Base-by-base conservation (phyloP, 2,329 filamentous ascomycete species). In the Cryphonectria naterciae region DNA sequence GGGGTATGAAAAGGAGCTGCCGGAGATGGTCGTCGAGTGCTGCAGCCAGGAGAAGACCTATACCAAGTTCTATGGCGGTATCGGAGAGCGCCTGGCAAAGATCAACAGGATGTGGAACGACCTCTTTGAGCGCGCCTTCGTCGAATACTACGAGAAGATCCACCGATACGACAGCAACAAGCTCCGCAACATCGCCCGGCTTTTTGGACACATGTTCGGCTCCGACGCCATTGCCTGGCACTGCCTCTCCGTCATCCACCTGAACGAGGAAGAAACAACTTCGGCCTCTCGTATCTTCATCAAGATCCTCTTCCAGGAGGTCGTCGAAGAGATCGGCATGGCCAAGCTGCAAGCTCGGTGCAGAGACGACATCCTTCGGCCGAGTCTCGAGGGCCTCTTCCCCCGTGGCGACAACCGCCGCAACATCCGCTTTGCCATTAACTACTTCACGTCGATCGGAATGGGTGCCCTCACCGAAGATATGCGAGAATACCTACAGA, bases 401-500 rank as follows among this genome's bases (percentile, higher is more conserved):
- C 96, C 96, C 0, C 91, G 86, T 72, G 66, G 69, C 39, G 95
- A 98, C 79, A 93, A 94, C 77, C 89, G 94, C 35, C 91, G 93
- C 78, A 96, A 98, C 81, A 94, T 95, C 54, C 91, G 95, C 68
- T 99, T 99, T 85, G 93, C 95, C 66, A 97, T 99, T 90, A 99
- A 99, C 83, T 99, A 98, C 86, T 98, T 99, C 81, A 99, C 96
- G 13, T 96, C 94, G 77, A 97, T 99, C 77, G 94, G 95, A 71
- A 97, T 99, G 93, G 96, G 96, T 79, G 90, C 89, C 35, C 87
- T 99, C 73, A 99, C 96, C 1, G 96, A 99, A 79, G 93, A 94
- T 75, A 97, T 98, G 94, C 91, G 96, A 80, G 93, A 97, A 77
- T 90, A 92, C 78, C 86, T 99, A 70, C 92, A 95, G 79, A 97